Percentiles rank a stretch among this genome's conserved stretches.
These are phyloP conservation scores for Rhodosorus marinus DNA, from an alignment of 23 red algal species.

Conservation along the genomic window DNA sequence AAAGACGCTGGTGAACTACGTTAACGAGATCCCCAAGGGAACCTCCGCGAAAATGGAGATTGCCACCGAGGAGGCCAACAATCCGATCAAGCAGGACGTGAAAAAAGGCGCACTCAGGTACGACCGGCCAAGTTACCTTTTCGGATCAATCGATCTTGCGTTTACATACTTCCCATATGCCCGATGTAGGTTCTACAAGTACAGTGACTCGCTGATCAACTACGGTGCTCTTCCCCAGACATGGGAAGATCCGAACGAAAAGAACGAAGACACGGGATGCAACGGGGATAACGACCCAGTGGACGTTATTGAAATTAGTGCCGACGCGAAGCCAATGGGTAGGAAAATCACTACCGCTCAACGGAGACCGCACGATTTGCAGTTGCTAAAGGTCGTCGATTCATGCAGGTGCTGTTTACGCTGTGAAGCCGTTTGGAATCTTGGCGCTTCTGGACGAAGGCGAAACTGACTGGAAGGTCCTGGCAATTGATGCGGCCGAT, in stretches of 20 bases:
- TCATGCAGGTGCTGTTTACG: conserved; percentile 59
- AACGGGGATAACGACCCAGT: conserved; percentile 90
- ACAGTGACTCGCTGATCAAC: conserved; percentile 74
- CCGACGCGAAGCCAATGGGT: conserved; percentile 41
- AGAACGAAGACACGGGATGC: conserved; percentile 22
- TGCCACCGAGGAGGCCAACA: conserved; percentile 64
- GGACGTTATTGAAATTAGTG: conserved; percentile 66
- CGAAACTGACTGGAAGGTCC: conserved; percentile 92
- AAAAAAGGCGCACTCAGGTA: conserved; percentile 83
- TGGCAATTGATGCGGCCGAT: conserved; percentile 61
- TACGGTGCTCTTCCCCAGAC: conserved; percentile 96
- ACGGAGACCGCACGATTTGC: no score
- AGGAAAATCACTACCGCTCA: no score
- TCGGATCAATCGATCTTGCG: neutral
- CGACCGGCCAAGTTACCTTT: no score
- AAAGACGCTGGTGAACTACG: conserved; percentile 47
- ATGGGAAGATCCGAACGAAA: conserved; percentile 81
- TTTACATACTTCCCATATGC: no score
- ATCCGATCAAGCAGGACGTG: conserved; percentile 90
- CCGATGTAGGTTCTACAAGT: conserved; percentile 87
- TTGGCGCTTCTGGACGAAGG: conserved; percentile 84
- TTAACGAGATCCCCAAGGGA: conserved; percentile 97
- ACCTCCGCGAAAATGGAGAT: conserved; percentile 96
- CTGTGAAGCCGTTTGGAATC: conserved; percentile 71
- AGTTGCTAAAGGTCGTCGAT: no score